Percentiles rank a stretch among this genome's conserved stretches.
Conservation (phyloP, 225 moss, liverwort and hornwort species). For the Pseudoscleropodium purum region DNA sequence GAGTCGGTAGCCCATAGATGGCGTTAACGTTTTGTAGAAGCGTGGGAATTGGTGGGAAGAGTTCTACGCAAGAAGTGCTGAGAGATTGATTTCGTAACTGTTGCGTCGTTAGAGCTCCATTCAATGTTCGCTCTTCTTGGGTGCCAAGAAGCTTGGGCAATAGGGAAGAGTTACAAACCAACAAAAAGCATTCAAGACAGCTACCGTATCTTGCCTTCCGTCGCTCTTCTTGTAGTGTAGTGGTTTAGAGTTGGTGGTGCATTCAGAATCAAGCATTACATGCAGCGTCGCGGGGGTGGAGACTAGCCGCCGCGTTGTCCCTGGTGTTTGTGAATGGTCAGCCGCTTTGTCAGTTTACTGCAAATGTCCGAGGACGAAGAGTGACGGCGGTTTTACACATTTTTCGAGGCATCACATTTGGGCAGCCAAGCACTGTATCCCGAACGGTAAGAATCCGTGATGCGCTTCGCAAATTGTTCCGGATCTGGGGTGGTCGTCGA, state of each 20-base stretch:
- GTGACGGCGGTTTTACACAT: not conserved
- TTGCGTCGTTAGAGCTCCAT: constrained; percentile 11
- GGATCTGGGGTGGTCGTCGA: not conserved
- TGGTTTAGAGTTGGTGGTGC: not conserved
- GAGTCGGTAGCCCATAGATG: constrained; percentile 9
- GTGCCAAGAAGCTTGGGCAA: constrained; percentile 16
- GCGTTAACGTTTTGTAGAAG: not conserved
- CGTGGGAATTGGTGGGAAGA: constrained; percentile 14
- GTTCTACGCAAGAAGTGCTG: not conserved
- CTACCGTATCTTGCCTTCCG: not conserved
- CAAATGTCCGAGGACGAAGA: constrained; percentile 17
- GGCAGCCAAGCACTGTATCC: not conserved
- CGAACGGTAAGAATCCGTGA: constrained; percentile 3
- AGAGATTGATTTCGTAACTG: constrained; percentile 8
- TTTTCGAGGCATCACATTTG: not conserved
- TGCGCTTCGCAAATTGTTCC: not conserved
- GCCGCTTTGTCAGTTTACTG: not conserved
- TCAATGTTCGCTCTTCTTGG: constrained; percentile 11
- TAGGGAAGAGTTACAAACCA: not conserved
- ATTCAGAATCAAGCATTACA: not conserved
- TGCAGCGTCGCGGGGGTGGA: not conserved
- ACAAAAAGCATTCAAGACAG: not conserved
- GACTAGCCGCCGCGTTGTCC: not conserved
- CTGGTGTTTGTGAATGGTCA: constrained; percentile 5
- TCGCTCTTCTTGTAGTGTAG: not conserved